A percentile compares a stretch with the other conserved stretches of the same genome.
phyloP scores from a whole-genome alignment of 225 moss, liverwort and hornwort species.

The Bryum argenteum region DNA sequence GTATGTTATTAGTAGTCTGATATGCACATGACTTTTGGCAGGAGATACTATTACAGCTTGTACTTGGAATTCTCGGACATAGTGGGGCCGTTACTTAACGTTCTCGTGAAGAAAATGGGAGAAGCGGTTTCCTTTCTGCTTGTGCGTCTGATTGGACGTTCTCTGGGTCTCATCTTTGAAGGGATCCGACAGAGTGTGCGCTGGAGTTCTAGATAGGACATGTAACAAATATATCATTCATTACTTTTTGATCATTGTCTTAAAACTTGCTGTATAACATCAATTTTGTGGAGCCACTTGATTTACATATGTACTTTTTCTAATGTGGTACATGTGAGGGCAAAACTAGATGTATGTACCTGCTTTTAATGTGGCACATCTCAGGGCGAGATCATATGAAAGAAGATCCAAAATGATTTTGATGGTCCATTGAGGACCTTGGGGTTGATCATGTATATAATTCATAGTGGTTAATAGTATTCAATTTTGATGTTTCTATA shows the following conservation, averaged over 20 bases:
- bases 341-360: too few relatives aligned
- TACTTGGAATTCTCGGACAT: conserved; percentile 94
- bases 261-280: conserved; percentile 25
- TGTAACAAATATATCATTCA: background rate
- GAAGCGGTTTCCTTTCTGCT: conserved; percentile 82
- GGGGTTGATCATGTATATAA: too few relatives aligned
- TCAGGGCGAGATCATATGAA: too few relatives aligned
- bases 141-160: conserved; percentile 80
- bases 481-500: too few relatives aligned
- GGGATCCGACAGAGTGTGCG: conserved; percentile 91
- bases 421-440: too few relatives aligned
- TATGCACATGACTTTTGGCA: conserved; percentile 47
- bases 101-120: conserved; percentile 67
- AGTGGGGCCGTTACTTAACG: conserved; percentile 68
- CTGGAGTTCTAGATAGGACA: conserved; percentile 64
- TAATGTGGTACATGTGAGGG: too few relatives aligned
- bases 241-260: background rate
- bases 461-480: too few relatives aligned
- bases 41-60: conserved; percentile 93
- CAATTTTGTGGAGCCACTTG: conserved; percentile 22
- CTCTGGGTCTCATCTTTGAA: conserved; percentile 87
- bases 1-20: background rate
- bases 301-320: too few relatives aligned
- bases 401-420: too few relatives aligned
- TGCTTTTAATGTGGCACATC: too few relatives aligned